Percentiles rank a stretch among this genome's conserved stretches.
Conservation (phyloP, 1,284 basidiomycete species). For the Pseudozyma thailandica region DNA sequence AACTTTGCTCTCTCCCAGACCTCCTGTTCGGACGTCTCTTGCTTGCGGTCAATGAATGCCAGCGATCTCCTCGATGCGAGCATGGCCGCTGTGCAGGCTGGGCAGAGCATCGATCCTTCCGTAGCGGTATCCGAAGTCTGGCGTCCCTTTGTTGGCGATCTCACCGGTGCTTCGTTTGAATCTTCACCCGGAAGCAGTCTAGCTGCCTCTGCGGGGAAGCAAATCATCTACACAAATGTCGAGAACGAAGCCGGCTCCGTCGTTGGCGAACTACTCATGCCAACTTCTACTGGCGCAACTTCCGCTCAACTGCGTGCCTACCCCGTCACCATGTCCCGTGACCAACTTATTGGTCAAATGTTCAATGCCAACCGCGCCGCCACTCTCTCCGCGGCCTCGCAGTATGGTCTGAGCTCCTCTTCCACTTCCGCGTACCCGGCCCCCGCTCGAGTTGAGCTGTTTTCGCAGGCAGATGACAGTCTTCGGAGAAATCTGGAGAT, state of each 20-base stretch:
- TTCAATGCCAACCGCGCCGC: constrained; percentile 42
- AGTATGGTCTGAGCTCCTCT: constrained; percentile 24
- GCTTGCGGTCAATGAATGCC: constrained; percentile 34
- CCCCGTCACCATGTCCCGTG: constrained; percentile 15
- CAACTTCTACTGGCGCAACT: constrained; percentile 7
- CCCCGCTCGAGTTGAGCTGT: not conserved
- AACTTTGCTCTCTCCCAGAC: constrained; percentile 30
- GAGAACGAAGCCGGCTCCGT: constrained; percentile 51
- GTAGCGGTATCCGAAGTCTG: constrained; percentile 48
- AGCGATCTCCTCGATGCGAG: constrained; percentile 37
- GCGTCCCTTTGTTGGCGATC: constrained; percentile 41
- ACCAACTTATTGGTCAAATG: constrained; percentile 29
- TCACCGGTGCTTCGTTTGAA: constrained; percentile 34
- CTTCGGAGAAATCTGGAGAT: constrained; percentile 41
- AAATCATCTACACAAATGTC: constrained; percentile 52
- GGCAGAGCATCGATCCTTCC: constrained; percentile 13
- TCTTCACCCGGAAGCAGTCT: not conserved
- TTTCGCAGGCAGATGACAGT: constrained; percentile 18
- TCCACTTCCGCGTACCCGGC: constrained; percentile 14
- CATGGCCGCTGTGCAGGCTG: constrained; percentile 8
- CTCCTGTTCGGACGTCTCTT: constrained; percentile 40
- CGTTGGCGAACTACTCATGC: constrained; percentile 23
- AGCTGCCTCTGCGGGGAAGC: constrained; percentile 4
- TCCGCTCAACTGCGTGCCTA: constrained; percentile 14
- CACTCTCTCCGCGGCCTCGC: not conserved